Percentiles rank a stretch among this genome's conserved stretches.
phyloP scores from a whole-genome alignment of 257 asterid species.

The Echites panduratus region DNA sequence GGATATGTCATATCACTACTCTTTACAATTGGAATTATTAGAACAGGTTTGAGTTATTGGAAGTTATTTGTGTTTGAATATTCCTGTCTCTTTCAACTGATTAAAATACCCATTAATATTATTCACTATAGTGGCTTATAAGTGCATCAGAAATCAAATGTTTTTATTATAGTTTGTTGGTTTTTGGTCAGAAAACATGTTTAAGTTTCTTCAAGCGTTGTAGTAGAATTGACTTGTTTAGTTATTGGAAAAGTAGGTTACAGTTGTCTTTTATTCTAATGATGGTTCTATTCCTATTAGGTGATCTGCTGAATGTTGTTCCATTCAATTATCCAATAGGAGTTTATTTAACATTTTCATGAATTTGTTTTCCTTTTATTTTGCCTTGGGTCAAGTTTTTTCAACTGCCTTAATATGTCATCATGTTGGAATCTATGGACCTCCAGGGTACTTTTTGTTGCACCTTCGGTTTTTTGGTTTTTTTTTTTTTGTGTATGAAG shows the following conservation, averaged over 20 bases:
- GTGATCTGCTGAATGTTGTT: not conserved
- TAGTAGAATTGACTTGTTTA: conserved; percentile 9
- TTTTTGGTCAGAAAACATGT: conserved; percentile 5
- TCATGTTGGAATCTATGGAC: not conserved
- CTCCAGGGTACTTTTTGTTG: not conserved
- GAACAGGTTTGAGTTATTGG: not conserved
- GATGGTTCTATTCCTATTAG: not conserved
- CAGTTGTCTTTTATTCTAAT: not conserved
- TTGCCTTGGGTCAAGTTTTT: not conserved
- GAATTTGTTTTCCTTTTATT: not conserved
- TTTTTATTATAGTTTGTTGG: conserved; percentile 13
- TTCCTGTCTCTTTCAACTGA: conserved; percentile 3
- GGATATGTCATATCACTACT: not conserved
- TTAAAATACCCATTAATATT: not conserved
- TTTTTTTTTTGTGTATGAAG: not conserved
- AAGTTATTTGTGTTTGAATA: not conserved
- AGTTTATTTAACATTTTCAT: not conserved
- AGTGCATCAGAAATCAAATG: not conserved
- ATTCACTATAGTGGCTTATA: not conserved
- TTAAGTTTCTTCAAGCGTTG: conserved; percentile 1
- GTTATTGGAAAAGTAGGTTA: conserved; percentile 2
- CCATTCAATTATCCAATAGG: not conserved
- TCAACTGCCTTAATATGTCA: not conserved
- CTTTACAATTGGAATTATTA: not conserved
- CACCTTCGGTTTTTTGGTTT: not conserved